Percentiles rank a stretch among this genome's conserved stretches.
Evolutionary conservation across 2,329 filamentous ascomycete species (phyloP).

Genomic region (Thyridium curvatum): DNA sequence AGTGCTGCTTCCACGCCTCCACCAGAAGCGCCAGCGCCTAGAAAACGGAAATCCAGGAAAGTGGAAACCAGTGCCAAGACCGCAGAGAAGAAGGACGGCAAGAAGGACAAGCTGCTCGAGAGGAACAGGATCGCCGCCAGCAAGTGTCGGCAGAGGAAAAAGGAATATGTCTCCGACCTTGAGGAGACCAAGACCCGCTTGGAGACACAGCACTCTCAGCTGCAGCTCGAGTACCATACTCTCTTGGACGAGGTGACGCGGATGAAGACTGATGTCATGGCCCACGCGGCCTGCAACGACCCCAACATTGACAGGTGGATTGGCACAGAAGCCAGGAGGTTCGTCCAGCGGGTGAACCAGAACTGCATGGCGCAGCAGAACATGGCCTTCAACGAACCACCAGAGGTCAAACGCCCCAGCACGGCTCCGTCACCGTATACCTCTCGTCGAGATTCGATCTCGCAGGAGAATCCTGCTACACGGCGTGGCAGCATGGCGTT

Average conservation of each 20-base stretch:
- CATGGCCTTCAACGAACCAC: conserved; percentile 1
- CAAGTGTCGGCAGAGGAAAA: conserved; percentile 67
- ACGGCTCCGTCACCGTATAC: no score
- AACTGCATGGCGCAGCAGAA: conserved; percentile 4
- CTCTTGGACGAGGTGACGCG: conserved; percentile 37
- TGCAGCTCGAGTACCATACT: conserved; percentile 35
- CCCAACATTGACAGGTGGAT: conserved; percentile 48
- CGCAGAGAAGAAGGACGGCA: conserved; percentile 19
- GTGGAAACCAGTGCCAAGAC: no score
- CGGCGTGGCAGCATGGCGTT: conserved; percentile 13
- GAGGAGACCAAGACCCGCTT: conserved; percentile 37
- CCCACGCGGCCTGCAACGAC: conserved; percentile 45
- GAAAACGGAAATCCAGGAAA: no score
- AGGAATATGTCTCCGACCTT: conserved; percentile 43
- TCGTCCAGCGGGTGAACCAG: conserved; percentile 23
- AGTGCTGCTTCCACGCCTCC: background rate
- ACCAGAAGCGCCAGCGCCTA: background rate
- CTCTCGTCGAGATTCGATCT: no score
- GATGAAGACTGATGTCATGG: conserved; percentile 46
- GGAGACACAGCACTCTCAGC: conserved; percentile 33
- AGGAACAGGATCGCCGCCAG: conserved; percentile 67
- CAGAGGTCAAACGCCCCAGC: background rate
- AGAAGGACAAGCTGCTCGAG: conserved; percentile 55
- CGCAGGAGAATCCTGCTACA: background rate
- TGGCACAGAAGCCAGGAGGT: conserved; percentile 42